Conservation (phyloP, 2,329 filamentous ascomycete species). For the Ophiostoma piceae region DNA sequence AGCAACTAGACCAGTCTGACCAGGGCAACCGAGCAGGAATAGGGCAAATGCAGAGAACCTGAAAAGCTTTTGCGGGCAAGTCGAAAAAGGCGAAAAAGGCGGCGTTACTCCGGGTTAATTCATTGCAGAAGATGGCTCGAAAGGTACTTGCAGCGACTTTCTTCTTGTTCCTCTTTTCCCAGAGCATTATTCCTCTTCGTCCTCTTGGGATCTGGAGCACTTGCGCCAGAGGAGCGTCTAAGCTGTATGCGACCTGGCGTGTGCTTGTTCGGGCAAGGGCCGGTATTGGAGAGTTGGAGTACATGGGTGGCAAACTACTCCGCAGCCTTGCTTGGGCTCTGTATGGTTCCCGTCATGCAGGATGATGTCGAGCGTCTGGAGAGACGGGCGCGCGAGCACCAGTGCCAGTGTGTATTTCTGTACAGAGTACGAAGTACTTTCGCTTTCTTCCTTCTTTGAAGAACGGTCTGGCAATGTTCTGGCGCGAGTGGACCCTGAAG, state of each 20-base stretch:
- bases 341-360: not conserved
- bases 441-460: not conserved
- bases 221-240: not conserved
- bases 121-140: not conserved
- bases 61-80: not conserved
- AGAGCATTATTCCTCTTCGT: not conserved
- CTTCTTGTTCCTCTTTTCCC: too few species aligned
- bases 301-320: slow-evolving; percentile 7
- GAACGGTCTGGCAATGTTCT: not conserved
- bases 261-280: slow-evolving; percentile 1
- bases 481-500: not conserved
- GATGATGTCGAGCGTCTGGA: slow-evolving; percentile 2
- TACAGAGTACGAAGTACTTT: too few species aligned
- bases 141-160: not conserved
- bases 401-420: not conserved
- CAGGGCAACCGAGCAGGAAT: not conserved
- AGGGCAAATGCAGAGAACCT: not conserved
- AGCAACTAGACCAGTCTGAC: not conserved
- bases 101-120: slow-evolving; percentile 14
- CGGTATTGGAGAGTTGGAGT: slow-evolving; percentile 2
- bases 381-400: not conserved
- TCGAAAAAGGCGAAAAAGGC: not conserved
- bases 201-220: not conserved
- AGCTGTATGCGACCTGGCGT: not conserved
- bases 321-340: not conserved